Evolutionary conservation across 78 protist species (phyloP), one percentile per base, ranked within the genome.

Genomic region (Guillardia theta): DNA sequence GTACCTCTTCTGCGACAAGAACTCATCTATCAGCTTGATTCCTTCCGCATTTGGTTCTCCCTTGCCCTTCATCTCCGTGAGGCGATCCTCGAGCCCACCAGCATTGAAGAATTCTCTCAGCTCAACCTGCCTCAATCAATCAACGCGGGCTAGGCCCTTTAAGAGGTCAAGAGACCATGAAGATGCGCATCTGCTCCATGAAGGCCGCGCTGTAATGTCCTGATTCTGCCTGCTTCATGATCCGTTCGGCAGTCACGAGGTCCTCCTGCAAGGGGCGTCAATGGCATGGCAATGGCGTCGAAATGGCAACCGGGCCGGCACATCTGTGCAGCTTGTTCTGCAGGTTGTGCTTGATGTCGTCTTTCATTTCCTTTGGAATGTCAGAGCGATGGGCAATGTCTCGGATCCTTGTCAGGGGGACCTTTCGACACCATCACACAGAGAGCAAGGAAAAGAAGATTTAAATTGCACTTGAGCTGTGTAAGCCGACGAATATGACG

Each of bases 331-430:
- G 83, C 83, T 70, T 70, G 83, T 70, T 70, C 83, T 70, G 83
- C n/a, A 70, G 83, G 41, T 70, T 70, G 83, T 70, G 83, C 41
- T 70, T 70, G 83, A 70, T 70, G 83, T 70, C 83, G 83, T 70
- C 83, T 33, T 70, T 70, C 45, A 70, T 24, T 36, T 70, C 83
- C 83, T 70, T 70, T 4, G 83, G 83, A 24, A 70, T 70, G 41
- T 70, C 83, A 43, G 36, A 22, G 41, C 83, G 6, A 6, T 70
- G 83, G 10, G 83, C 83, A 6, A 70, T 70, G 83, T 70, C 83
- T 24, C 83, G 83, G 41, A 70, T 70, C n/a, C 83, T 36, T 43
- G 83, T 70, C 45, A 70, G 6, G 46, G 83, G 83, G 10, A 70
- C 83, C 83, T 70, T 36, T 33, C 36, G n/a, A 2, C 0, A 0